These are phyloP conservation scores for Colletotrichum echinochloae DNA, from an alignment of 2,329 filamentous ascomycete species.

Conservation along the genomic window DNA sequence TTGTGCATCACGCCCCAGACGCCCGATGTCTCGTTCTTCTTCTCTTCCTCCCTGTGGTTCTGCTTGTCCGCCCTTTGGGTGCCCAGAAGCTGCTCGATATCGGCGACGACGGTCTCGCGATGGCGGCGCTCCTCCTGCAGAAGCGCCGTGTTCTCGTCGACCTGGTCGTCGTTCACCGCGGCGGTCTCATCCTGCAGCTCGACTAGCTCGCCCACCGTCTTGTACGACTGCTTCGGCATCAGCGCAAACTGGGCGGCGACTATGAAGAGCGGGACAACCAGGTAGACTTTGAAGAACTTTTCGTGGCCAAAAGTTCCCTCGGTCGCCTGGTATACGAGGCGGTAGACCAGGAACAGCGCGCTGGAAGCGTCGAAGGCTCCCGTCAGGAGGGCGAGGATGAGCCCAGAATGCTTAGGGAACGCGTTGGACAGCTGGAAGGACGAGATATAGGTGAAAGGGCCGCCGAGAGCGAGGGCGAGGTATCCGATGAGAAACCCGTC, in stretches of 20 bases:
- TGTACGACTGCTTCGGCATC: slow-evolving; percentile 83
- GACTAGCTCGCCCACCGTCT: slow-evolving; percentile 86
- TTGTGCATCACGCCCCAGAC: slow-evolving; percentile 91
- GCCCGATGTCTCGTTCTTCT: slow-evolving; percentile 76
- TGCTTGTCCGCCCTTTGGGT: slow-evolving; percentile 71
- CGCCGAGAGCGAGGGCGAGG: slow-evolving; percentile 80
- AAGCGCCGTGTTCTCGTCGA: slow-evolving; percentile 68
- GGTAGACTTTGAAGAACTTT: slow-evolving; percentile 79
- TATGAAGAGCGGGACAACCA: slow-evolving; percentile 77
- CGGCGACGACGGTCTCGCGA: slow-evolving; percentile 72
- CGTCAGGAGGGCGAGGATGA: slow-evolving; percentile 84
- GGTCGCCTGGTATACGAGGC: slow-evolving; percentile 74
- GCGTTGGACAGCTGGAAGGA: slow-evolving; percentile 88
- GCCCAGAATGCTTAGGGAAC: slow-evolving; percentile 79
- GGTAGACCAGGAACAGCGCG: slow-evolving; percentile 81
- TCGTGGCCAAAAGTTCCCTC: slow-evolving; percentile 67
- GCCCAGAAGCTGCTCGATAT: slow-evolving; percentile 81
- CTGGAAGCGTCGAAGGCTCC: slow-evolving; percentile 88
- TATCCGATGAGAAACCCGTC: slow-evolving; percentile 83
- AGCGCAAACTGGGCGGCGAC: slow-evolving; percentile 74
- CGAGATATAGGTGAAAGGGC: slow-evolving; percentile 84
- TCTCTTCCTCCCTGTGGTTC: slow-evolving; percentile 71
- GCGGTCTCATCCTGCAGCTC: slow-evolving; percentile 72
- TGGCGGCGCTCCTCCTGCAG: slow-evolving; percentile 68
- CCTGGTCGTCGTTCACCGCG: slow-evolving; percentile 61